phyloP scores from a whole-genome alignment of 2,329 filamentous ascomycete genomes.

The Alternaria viburni region DNA sequence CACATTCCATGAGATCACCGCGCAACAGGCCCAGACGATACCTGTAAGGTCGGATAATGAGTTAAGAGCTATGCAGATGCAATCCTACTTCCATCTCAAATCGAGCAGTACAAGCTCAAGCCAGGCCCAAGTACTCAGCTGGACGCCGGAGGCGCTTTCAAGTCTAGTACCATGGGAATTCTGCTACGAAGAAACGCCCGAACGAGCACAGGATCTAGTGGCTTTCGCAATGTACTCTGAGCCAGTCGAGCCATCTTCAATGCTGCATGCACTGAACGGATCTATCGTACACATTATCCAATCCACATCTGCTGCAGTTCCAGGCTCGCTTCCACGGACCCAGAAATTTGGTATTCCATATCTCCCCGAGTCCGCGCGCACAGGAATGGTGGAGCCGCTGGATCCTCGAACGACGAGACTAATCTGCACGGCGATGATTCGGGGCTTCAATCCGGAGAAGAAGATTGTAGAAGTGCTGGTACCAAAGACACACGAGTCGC shows the following conservation, averaged over 20 bases:
- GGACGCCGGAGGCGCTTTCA: constrained; percentile 64
- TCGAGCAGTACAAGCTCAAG: constrained; percentile 10
- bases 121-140: constrained; percentile 46
- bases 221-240: constrained; percentile 73
- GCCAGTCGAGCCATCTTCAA: constrained; percentile 62
- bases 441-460: constrained; percentile 66
- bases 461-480: constrained; percentile 69
- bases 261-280: constrained; percentile 72
- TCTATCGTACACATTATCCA: constrained; percentile 71
- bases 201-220: constrained; percentile 58
- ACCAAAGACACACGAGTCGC: constrained; percentile 55
- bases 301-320: constrained; percentile 57
- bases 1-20: constrained; percentile 62
- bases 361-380: constrained; percentile 56
- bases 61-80: constrained; percentile 74
- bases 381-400: constrained; percentile 56
- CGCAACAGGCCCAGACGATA: constrained; percentile 50
- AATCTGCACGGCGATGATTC: constrained; percentile 71
- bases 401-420: constrained; percentile 65
- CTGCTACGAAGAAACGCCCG: constrained; percentile 60
- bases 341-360: constrained; percentile 66
- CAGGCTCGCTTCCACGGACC: constrained; percentile 45
- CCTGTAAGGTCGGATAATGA: constrained; percentile 67
- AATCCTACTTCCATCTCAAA: constrained; percentile 74
- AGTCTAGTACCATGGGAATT: constrained; percentile 67